A percentile compares a stretch with the other conserved stretches of the same genome.
phyloP scores from a whole-genome alignment of 352 stramenopile species.

The Phytopythium helicoides region DNA sequence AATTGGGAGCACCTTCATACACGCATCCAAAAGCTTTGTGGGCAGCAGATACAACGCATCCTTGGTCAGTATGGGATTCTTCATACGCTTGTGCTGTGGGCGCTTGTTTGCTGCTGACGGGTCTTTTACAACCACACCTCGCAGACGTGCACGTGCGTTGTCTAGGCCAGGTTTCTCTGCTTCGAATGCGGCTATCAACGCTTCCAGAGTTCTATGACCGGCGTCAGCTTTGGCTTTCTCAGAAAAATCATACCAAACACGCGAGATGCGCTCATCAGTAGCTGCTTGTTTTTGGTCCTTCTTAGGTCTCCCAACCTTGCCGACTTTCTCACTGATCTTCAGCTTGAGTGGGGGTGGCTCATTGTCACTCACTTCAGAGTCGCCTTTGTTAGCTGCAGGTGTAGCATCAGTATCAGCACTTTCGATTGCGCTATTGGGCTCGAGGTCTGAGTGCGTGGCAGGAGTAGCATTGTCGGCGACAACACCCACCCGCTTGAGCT shows the following conservation, averaged over 20 bases:
- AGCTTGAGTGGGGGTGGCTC: too few species aligned
- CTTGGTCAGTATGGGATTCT: constrained; percentile 15
- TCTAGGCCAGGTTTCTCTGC: constrained; percentile 2
- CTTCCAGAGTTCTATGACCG: constrained; percentile 10
- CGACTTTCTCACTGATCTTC: too few species aligned
- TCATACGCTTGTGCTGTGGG: constrained; percentile 7
- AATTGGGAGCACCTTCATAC: not conserved
- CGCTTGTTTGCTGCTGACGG: constrained; percentile 1
- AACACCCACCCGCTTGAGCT: too few species aligned
- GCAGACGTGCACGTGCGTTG: not conserved
- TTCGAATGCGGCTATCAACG: constrained; percentile 4
- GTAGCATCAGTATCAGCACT: too few species aligned
- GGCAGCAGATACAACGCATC: constrained; percentile 18
- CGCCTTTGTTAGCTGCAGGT: too few species aligned
- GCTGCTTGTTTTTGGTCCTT: too few species aligned
- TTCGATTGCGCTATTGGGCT: too few species aligned
- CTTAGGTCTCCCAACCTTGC: too few species aligned
- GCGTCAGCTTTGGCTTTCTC: not conserved
- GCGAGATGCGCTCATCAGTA: not conserved
- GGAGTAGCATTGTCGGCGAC: too few species aligned
- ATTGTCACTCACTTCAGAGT: too few species aligned
- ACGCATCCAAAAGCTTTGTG: constrained; percentile 8
- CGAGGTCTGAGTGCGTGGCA: too few species aligned
- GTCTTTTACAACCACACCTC: constrained; percentile 6
- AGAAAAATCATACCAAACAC: constrained; percentile 6